A percentile compares a stretch with the other conserved stretches of the same genome.
Conservation (phyloP, 768 basidiomycete genomes). For the Kockovaella imperatae region DNA sequence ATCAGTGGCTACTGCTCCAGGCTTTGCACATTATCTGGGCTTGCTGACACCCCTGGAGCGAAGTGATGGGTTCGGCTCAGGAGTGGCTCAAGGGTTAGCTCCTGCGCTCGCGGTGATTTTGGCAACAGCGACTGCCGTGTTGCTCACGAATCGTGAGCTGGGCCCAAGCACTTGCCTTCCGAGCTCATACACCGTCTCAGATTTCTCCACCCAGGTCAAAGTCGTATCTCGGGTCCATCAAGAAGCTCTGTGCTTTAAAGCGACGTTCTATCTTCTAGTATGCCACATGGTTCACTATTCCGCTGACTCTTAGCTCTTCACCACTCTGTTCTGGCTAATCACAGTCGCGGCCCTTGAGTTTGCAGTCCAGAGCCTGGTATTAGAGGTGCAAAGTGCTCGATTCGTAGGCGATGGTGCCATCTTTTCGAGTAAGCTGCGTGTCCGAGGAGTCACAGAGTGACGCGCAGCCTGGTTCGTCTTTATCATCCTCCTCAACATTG, state of each 20-base stretch:
- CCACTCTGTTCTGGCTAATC: slow-evolving; percentile 58
- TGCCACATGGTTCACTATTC: too few relatives aligned
- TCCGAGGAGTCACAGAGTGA: too few relatives aligned
- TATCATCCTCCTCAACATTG: slow-evolving; percentile 52
- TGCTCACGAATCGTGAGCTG: slow-evolving; percentile 54
- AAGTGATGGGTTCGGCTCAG: slow-evolving; percentile 53
- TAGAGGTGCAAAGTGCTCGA: slow-evolving; percentile 35
- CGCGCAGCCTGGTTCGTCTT: slow-evolving; percentile 30
- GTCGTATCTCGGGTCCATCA: slow-evolving; percentile 7
- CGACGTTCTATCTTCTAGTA: slow-evolving; percentile 20
- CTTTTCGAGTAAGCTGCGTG: slow-evolving; percentile 60
- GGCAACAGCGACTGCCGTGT: slow-evolving; percentile 55
- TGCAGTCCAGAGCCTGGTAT: slow-evolving; percentile 56
- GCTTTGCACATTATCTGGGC: slow-evolving; percentile 62
- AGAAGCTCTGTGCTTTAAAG: slow-evolving; percentile 10
- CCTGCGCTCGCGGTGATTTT: slow-evolving; percentile 58
- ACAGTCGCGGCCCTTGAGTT: slow-evolving; percentile 64
- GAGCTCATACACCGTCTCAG: slow-evolving; percentile 2
- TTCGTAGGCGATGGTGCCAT: slow-evolving; percentile 63
- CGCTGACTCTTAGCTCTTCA: slow-evolving; percentile 51
- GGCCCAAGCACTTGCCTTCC: not conserved
- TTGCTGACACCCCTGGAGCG: slow-evolving; percentile 56
- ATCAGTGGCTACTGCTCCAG: slow-evolving; percentile 60
- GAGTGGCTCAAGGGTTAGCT: slow-evolving; percentile 60
- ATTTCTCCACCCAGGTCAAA: slow-evolving; percentile 5